phyloP scores from a whole-genome alignment of 73 alveolate genomes.

The Symbiodinium pilosum region DNA sequence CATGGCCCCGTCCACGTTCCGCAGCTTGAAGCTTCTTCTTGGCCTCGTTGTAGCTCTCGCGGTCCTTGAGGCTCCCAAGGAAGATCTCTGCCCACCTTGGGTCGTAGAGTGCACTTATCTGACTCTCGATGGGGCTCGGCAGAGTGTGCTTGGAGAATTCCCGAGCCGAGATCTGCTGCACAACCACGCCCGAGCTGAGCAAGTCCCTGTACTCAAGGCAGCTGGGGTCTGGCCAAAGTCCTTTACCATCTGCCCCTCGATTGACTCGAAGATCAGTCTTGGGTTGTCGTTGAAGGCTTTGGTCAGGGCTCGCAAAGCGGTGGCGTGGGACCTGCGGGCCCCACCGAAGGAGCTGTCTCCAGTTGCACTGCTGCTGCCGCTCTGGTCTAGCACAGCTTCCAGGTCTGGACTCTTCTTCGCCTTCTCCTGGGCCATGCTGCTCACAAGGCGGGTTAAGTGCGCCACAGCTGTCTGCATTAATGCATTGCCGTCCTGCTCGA shows the following conservation, averaged over 20 bases:
- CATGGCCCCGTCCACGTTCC: background rate
- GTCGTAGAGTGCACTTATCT: background rate
- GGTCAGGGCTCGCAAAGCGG: background rate
- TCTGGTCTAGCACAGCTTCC: background rate
- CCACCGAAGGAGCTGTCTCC: background rate
- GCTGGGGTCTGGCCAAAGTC: too few species aligned
- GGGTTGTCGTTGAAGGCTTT: background rate
- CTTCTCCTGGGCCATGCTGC: too few species aligned
- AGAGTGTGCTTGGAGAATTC: background rate
- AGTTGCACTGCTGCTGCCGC: background rate
- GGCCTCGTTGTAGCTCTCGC: constrained; percentile 19
- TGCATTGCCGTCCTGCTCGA: background rate
- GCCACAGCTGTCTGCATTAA: background rate
- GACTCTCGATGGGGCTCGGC: background rate
- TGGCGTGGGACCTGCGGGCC: background rate
- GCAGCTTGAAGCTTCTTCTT: background rate
- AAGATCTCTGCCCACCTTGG: constrained; percentile 24
- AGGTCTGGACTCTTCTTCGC: background rate
- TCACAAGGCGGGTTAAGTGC: background rate
- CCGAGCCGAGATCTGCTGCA: background rate
- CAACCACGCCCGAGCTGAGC: background rate
- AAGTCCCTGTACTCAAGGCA: background rate
- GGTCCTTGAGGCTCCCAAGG: background rate
- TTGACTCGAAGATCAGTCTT: background rate
- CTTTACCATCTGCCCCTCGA: background rate